Base-by-base conservation (phyloP, 805 yeast genomes). In the Candida lessepsii region DNA sequence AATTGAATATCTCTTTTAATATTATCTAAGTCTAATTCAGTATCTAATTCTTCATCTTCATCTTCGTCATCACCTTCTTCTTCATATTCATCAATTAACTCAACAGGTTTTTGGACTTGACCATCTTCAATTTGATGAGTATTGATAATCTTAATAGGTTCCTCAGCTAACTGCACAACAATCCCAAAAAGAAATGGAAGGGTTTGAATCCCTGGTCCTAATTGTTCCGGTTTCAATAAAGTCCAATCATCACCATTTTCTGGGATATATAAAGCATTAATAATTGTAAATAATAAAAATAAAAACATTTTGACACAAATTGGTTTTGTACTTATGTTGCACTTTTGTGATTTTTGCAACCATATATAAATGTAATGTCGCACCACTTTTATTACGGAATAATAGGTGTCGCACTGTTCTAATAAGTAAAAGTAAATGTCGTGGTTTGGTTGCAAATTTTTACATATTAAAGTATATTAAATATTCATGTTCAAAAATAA, bases 231-330 rank as follows among this genome's bases (percentile, higher is more conserved):
- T 43, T 47, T 56, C 33, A 62, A 56, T 2, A 41, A 26, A n/a
- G 61, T 56, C 71, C 71, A 64, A 42, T 64, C 69, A 15, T 54
- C 61, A 2, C 61, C 62, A n/a, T 51, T 48, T 28, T 53, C 60
- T 1, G 70, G 71, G 34, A 50, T 43, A 40, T 52, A 47, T 11
- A 42, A 17, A 8, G 45, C 38, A 10, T 21, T 16, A 3, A 38
- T 42, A 9, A 35, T 17, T 10, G 20, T 25, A 8, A 40, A 28
- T 19, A 34, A 23, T 4, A 25, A 29, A 2, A 34, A n/a, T 6
- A 38, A 23, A 10, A 30, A 20, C 41, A 38, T 38, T 15, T n/a
- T 29, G 23, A 29, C 32, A 17, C 32, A 29, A 11, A 21, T 19
- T 9, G 9, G 25, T 16, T 30, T 20, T 20, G 23, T 20, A 20